Percentiles rank a stretch among this genome's conserved stretches.
Conservation (phyloP, 225 moss, liverwort and hornwort genomes). For the Bryum argenteum region DNA sequence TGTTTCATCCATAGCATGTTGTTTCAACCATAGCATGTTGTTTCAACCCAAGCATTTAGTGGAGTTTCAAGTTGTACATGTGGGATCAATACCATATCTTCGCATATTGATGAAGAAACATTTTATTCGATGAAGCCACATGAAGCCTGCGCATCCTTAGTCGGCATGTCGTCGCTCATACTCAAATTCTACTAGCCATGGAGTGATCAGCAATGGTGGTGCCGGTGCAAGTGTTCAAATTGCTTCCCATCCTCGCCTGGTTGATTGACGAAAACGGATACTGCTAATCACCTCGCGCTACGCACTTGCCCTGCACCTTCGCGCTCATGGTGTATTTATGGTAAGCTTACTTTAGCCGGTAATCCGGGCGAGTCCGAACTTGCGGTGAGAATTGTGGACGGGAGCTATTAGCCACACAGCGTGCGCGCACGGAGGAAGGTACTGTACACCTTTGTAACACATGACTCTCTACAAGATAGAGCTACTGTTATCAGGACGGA, state of each 20-base stretch:
- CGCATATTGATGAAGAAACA: too few relatives aligned
- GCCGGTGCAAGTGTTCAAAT: neutral
- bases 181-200: neutral
- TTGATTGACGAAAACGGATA: neutral
- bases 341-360: slow-evolving; percentile 5
- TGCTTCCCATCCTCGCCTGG: neutral
- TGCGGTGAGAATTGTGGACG: slow-evolving; percentile 40
- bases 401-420: slow-evolving; percentile 26
- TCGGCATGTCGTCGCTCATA: neutral
- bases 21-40: too few relatives aligned
- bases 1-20: too few relatives aligned
- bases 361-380: slow-evolving; percentile 8
- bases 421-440: neutral
- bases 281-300: neutral
- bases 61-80: too few relatives aligned
- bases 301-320: neutral
- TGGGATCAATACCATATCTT: too few relatives aligned
- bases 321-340: slow-evolving; percentile 3
- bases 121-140: too few relatives aligned
- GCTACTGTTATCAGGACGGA: neutral
- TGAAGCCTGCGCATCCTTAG: neutral
- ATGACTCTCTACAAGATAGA: slow-evolving; percentile 6
- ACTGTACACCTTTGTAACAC: neutral
- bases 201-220: neutral
- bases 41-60: too few relatives aligned